Percentiles rank a stretch among this genome's conserved stretches.
Conservation (phyloP, 495 filamentous ascomycete genomes). For the Xylaria nigripes region DNA sequence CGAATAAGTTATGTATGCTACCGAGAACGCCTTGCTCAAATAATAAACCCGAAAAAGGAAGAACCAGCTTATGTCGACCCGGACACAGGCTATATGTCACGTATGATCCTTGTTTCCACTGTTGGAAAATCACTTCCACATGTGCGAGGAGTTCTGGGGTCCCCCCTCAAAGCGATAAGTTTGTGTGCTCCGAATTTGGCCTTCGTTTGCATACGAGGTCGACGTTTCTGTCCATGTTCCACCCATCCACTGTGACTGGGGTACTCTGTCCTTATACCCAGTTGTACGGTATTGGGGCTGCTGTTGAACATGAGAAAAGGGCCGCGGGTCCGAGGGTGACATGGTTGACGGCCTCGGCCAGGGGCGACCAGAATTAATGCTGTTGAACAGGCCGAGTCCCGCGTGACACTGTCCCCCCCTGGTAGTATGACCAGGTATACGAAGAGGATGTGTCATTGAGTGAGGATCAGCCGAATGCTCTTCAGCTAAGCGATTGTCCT, state of each 20-base stretch:
- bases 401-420: conserved; percentile 13
- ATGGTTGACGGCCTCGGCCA: conserved; percentile 14
- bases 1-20: not conserved
- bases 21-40: conserved; percentile 8
- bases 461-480: not conserved
- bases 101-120: too few relatives aligned
- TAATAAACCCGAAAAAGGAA: not conserved
- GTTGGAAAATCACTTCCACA: conserved; percentile 13
- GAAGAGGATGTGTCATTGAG: not conserved
- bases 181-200: conserved; percentile 17
- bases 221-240: conserved; percentile 13
- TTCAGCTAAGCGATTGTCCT: not conserved
- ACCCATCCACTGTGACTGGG: not conserved
- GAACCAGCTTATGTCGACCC: not conserved
- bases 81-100: not conserved
- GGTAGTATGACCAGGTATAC: not conserved
- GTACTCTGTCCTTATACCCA: conserved; percentile 4
- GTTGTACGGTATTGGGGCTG: conserved; percentile 3
- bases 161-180: conserved; percentile 3
- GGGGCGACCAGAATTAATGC: conserved; percentile 1
- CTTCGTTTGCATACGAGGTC: conserved; percentile 8
- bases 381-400: conserved; percentile 4
- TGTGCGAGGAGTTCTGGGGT: not conserved
- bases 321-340: conserved; percentile 6
- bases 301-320: conserved; percentile 8